Percentiles rank a stretch among this genome's conserved stretches.
Conservation (phyloP, 2,329 filamentous ascomycete species). For the Neodidymelliopsis sp. region DNA sequence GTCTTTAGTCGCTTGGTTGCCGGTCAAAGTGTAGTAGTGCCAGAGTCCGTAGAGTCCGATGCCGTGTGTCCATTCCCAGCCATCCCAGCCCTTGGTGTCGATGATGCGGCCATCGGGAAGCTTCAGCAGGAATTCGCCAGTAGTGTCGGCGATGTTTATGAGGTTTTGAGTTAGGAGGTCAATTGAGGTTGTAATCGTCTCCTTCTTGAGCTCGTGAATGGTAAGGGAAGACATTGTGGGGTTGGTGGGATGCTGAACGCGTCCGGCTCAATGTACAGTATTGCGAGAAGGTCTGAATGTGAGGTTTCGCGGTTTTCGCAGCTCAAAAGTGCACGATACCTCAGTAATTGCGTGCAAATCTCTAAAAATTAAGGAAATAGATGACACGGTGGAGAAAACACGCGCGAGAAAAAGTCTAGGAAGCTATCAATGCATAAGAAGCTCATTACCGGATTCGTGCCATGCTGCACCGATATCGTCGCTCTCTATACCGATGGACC, state of each 20-base stretch:
- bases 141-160: conserved; percentile 78
- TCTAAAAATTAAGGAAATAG: neutral
- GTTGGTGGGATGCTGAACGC: neutral
- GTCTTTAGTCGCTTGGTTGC: conserved; percentile 64
- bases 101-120: conserved; percentile 78
- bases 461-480: conserved; percentile 33
- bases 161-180: conserved; percentile 74
- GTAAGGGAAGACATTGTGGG: conserved; percentile 50
- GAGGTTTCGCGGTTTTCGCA: neutral
- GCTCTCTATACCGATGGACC: conserved; percentile 25
- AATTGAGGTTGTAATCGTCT: conserved; percentile 63
- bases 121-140: conserved; percentile 75
- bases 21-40: conserved; percentile 80
- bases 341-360: neutral
- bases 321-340: neutral
- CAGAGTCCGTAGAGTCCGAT: conserved; percentile 82
- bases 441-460: conserved; percentile 27
- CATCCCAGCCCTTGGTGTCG: conserved; percentile 84
- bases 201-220: conserved; percentile 51
- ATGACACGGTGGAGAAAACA: conserved; percentile 6
- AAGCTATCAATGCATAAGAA: conserved; percentile 18
- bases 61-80: conserved; percentile 85
- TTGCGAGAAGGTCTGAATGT: neutral
- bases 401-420: conserved; percentile 21
- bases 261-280: neutral